Conservation (phyloP, 495 filamentous ascomycete genomes). For the Pseudomonodictys pantanalensis region DNA sequence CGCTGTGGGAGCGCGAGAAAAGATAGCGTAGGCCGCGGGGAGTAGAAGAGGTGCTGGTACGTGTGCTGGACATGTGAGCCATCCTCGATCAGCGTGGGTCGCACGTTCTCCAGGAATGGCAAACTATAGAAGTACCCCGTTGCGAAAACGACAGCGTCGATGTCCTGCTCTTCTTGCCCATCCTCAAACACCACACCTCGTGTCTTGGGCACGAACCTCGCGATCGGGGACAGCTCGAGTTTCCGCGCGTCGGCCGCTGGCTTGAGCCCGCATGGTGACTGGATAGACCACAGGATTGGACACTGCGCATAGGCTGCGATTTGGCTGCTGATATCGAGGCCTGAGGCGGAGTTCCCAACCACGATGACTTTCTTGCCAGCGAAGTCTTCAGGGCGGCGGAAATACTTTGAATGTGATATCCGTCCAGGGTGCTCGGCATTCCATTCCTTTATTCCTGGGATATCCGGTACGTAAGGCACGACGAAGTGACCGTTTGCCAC, state of each 20-base stretch:
- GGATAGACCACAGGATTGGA: slow-evolving; percentile 54
- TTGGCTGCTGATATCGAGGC: slow-evolving; percentile 75
- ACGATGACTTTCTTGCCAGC: slow-evolving; percentile 65
- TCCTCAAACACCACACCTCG: slow-evolving; percentile 55
- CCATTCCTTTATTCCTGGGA: slow-evolving; percentile 57
- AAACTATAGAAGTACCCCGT: slow-evolving; percentile 73
- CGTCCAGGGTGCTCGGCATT: slow-evolving; percentile 57
- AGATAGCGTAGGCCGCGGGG: slow-evolving; percentile 69
- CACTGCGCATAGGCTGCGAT: slow-evolving; percentile 55
- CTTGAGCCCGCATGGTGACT: slow-evolving; percentile 43
- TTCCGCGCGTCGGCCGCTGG: slow-evolving; percentile 40
- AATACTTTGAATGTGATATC: slow-evolving; percentile 81
- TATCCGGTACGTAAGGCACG: slow-evolving; percentile 66
- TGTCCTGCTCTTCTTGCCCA: slow-evolving; percentile 52
- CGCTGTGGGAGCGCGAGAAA: slow-evolving; percentile 74
- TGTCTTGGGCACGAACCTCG: slow-evolving; percentile 50
- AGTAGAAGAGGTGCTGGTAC: slow-evolving; percentile 78
- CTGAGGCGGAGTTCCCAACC: slow-evolving; percentile 76
- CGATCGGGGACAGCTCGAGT: slow-evolving; percentile 58
- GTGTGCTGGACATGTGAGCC: slow-evolving; percentile 66
- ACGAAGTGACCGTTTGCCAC: slow-evolving; percentile 82
- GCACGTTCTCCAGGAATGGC: slow-evolving; percentile 63
- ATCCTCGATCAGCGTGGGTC: slow-evolving; percentile 59
- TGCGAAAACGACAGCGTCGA: slow-evolving; percentile 69
- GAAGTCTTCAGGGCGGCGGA: slow-evolving; percentile 60